A percentile compares a stretch with the other conserved stretches of the same genome.
Conservation (phyloP, 176 grass and related monocot species). For the Alopecurus myosuroides region DNA sequence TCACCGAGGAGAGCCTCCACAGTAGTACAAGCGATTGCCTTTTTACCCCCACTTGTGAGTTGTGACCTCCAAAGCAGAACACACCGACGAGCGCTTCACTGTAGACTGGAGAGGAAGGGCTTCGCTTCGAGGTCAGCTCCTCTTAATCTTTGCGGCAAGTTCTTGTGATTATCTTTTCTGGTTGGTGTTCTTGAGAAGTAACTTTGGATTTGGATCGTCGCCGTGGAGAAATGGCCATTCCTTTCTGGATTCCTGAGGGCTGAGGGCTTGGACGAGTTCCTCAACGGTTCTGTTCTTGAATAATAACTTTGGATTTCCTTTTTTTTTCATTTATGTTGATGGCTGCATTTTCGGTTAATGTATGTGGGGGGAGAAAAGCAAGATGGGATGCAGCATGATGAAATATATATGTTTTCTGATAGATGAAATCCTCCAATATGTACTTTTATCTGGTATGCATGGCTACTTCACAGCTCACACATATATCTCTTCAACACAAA, state of each 20-base stretch:
- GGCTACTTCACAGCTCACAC: background rate
- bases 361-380: background rate
- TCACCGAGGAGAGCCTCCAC: constrained; percentile 6
- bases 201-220: background rate
- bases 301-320: background rate
- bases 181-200: background rate
- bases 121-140: background rate
- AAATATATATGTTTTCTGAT: background rate
- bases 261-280: background rate
- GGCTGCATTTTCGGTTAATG: background rate
- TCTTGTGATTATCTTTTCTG: background rate
- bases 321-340: background rate
- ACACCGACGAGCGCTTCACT: background rate
- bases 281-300: background rate
- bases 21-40: background rate
- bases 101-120: background rate
- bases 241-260: background rate
- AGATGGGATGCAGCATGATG: background rate
- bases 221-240: background rate
- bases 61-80: background rate
- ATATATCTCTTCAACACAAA: background rate
- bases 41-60: background rate
- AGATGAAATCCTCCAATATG: background rate
- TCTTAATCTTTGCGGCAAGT: background rate
- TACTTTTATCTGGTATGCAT: background rate